phyloP scores from a whole-genome alignment of 1,284 basidiomycete genomes.

The Boletellus deceptivus region DNA sequence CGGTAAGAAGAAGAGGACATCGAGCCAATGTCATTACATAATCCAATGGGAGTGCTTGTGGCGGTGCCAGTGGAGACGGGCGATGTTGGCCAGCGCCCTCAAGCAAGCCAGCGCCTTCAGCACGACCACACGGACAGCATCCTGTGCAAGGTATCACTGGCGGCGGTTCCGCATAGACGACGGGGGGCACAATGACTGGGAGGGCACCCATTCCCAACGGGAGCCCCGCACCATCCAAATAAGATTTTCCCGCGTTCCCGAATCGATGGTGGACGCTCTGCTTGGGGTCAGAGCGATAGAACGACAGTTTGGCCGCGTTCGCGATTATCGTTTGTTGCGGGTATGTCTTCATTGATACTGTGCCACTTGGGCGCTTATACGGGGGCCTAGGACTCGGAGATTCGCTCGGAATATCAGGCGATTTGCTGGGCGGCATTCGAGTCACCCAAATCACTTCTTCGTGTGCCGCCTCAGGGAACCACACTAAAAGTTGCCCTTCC shows the following conservation, averaged over 20 bases:
- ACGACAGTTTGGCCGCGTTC: constrained; percentile 51
- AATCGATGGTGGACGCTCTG: constrained; percentile 45
- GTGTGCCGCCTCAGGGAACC: constrained; percentile 28
- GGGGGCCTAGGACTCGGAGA: constrained; percentile 45
- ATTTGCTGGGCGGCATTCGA: constrained; percentile 45
- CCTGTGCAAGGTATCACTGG: constrained; percentile 4
- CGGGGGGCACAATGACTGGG: constrained; percentile 19
- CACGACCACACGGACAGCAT: not conserved
- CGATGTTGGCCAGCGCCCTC: constrained; percentile 15
- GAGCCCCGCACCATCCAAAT: constrained; percentile 34
- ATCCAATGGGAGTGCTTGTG: constrained; percentile 13
- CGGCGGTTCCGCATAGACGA: constrained; percentile 25
- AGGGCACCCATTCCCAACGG: not conserved
- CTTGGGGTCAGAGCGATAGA: constrained; percentile 54
- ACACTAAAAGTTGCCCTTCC: constrained; percentile 26
- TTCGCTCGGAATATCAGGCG: constrained; percentile 39
- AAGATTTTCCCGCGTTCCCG: constrained; percentile 29
- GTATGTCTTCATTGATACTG: constrained; percentile 36
- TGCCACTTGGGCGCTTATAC: constrained; percentile 1
- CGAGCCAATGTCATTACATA: constrained; percentile 22
- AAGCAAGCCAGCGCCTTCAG: not conserved
- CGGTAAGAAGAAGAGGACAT: constrained; percentile 44
- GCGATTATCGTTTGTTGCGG: constrained; percentile 45
- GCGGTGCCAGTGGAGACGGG: constrained; percentile 9
- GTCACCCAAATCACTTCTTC: constrained; percentile 39